These are phyloP conservation scores for Boehmeria nivea DNA, from an alignment of 306 rosid species.

Conservation along the genomic window DNA sequence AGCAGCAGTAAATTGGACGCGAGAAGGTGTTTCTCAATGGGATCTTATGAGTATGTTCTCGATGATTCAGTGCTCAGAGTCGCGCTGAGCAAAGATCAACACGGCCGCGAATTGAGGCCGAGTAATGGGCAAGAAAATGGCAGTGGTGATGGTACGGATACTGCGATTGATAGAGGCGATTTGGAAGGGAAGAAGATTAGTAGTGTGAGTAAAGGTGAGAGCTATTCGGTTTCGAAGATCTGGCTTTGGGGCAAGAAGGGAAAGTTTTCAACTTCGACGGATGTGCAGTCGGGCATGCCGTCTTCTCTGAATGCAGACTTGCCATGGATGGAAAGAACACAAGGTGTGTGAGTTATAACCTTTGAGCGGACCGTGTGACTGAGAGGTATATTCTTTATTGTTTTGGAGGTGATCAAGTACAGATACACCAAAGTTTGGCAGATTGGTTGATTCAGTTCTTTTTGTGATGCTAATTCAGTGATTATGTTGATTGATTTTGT, in stretches of 20 bases:
- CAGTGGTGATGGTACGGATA: conserved; percentile 34
- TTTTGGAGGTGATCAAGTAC: no score
- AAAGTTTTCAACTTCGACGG: conserved; percentile 35
- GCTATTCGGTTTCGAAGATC: conserved; percentile 92
- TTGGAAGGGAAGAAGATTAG: conserved; percentile 72
- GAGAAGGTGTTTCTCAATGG: conserved; percentile 94
- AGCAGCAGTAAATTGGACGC: conserved; percentile 86
- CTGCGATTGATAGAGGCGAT: conserved; percentile 52
- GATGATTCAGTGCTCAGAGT: conserved; percentile 64
- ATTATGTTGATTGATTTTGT: conserved; percentile 34
- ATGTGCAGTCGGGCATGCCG: conserved; percentile 55
- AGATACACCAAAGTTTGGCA: no score
- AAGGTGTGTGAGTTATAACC: conserved; percentile 37
- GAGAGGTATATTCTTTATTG: conserved; percentile 44
- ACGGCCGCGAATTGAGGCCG: conserved; percentile 21
- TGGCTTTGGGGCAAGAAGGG: conserved; percentile 96
- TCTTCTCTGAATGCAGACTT: conserved; percentile 56
- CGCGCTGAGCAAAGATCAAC: conserved; percentile 46
- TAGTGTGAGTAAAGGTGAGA: conserved; percentile 82
- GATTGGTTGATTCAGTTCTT: no score
- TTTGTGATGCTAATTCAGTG: conserved; percentile 19
- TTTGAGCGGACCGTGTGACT: background rate
- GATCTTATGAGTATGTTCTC: conserved; percentile 88
- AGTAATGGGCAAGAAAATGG: conserved; percentile 38
- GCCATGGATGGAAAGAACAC: conserved; percentile 59